Evolutionary conservation across 176 grass and related monocot genomes (phyloP).

Genomic region (Cymbopogon citratus): DNA sequence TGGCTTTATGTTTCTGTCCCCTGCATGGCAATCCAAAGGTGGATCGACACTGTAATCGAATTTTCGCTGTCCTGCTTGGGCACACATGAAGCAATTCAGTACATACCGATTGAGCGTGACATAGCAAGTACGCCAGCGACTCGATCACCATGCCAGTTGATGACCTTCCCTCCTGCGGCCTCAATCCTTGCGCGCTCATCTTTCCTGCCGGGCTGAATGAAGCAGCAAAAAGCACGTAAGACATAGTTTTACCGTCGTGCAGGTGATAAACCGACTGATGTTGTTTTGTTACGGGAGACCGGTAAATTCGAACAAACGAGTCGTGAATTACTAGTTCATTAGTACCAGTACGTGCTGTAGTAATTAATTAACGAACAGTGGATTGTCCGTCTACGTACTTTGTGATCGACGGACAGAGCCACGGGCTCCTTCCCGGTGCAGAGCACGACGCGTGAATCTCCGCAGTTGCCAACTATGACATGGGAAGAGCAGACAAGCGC

Average conservation of each 20-base stretch:
- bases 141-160: conserved; percentile 68
- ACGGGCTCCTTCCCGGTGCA: conserved; percentile 52
- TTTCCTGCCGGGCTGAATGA: conserved; percentile 55
- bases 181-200: conserved; percentile 69
- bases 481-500: conserved; percentile 69
- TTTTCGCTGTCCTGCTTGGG: no score
- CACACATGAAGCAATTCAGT: no score
- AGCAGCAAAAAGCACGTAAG: background rate
- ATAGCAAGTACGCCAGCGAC: conserved; percentile 72
- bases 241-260: no score
- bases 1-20: conserved; percentile 61
- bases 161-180: conserved; percentile 57
- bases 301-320: no score
- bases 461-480: conserved; percentile 57
- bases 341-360: no score
- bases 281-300: no score
- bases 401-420: conserved; percentile 62
- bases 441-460: conserved; percentile 71
- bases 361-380: no score
- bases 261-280: no score
- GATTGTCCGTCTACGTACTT: conserved; percentile 26
- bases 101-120: conserved; percentile 56
- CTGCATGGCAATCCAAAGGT: conserved; percentile 41
- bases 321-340: no score
- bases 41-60: no score